A percentile compares a stretch with the other conserved stretches of the same genome.
phyloP scores from a whole-genome alignment of 768 basidiomycete genomes.

The Suillus discolor region DNA sequence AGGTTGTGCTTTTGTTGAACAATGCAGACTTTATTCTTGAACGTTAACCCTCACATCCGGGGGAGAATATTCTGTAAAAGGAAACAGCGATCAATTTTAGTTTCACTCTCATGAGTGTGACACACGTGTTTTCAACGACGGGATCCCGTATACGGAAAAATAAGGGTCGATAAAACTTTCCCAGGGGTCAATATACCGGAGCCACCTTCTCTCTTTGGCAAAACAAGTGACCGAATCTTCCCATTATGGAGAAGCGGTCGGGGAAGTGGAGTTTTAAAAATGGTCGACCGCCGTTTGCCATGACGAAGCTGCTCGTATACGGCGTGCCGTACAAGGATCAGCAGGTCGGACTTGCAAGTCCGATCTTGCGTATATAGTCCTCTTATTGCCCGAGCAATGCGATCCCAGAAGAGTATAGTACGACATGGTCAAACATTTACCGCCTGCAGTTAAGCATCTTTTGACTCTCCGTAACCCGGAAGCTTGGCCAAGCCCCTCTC shows the following conservation, averaged over 20 bases:
- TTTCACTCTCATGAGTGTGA: not conserved
- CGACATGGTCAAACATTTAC: constrained; percentile 49
- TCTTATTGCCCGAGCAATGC: not conserved
- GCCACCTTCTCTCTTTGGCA: too few species aligned
- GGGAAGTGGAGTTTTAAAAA: too few species aligned
- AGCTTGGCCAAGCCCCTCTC: constrained; percentile 57
- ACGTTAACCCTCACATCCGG: too few species aligned
- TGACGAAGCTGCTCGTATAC: not conserved
- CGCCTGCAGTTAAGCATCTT: constrained; percentile 71
- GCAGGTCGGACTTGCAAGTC: constrained; percentile 7
- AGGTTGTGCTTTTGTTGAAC: constrained; percentile 25
- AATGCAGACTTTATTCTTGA: constrained; percentile 5
- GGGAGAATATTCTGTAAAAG: not conserved
- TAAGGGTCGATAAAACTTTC: too few species aligned
- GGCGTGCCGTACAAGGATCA: constrained; percentile 3
- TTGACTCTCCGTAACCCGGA: constrained; percentile 68
- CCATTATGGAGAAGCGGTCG: too few species aligned
- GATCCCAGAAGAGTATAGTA: not conserved
- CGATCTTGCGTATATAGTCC: constrained; percentile 3
- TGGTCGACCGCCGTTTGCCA: too few species aligned
- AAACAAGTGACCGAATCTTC: too few species aligned
- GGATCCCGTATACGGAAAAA: not conserved
- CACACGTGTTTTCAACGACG: not conserved
- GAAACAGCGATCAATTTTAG: not conserved
- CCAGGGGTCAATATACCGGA: too few species aligned